Percentiles rank a stretch among this genome's conserved stretches.
Evolutionary conservation across 1,284 basidiomycete species (phyloP).

Genomic region (Vanrija pseudolonga): DNA sequence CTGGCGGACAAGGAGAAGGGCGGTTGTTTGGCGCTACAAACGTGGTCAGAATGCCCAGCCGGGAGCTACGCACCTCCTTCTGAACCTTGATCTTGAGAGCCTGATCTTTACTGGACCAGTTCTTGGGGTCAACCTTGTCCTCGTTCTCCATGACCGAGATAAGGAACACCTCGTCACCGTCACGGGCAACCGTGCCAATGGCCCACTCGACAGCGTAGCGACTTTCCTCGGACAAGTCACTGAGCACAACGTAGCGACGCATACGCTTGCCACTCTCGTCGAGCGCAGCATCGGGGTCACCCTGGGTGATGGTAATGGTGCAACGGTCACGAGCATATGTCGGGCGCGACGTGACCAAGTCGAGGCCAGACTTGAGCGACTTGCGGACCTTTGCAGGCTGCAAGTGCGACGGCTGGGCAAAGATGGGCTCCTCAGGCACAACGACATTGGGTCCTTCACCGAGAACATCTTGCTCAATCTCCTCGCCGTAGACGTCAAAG

Average conservation of each 20-base stretch:
- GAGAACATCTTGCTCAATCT: constrained; percentile 47
- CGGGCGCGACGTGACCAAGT: constrained; percentile 66
- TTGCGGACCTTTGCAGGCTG: constrained; percentile 25
- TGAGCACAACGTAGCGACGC: constrained; percentile 81
- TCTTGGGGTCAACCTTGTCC: constrained; percentile 78
- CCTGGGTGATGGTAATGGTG: constrained; percentile 83
- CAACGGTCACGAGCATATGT: constrained; percentile 87
- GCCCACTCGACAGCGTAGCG: constrained; percentile 92
- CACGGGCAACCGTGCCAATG: constrained; percentile 89
- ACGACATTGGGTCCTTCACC: constrained; percentile 75
- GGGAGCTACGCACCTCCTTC: constrained; percentile 65
- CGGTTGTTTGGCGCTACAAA: constrained; percentile 73
- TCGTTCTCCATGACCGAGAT: constrained; percentile 93
- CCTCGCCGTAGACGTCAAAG: constrained; percentile 52
- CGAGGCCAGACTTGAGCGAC: constrained; percentile 35
- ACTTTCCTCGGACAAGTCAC: constrained; percentile 88
- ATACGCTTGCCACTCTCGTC: constrained; percentile 57
- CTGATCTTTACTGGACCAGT: constrained; percentile 63
- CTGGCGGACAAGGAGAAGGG: constrained; percentile 81
- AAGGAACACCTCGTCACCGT: constrained; percentile 86
- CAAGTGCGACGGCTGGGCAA: constrained; percentile 11
- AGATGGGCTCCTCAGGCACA: constrained; percentile 43
- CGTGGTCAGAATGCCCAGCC: neutral
- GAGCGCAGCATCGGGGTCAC: constrained; percentile 62
- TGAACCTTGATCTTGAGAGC: constrained; percentile 73